Conservation (phyloP, 192 early-diverging fungal species). For the Phlyctochytrium planicorne region DNA sequence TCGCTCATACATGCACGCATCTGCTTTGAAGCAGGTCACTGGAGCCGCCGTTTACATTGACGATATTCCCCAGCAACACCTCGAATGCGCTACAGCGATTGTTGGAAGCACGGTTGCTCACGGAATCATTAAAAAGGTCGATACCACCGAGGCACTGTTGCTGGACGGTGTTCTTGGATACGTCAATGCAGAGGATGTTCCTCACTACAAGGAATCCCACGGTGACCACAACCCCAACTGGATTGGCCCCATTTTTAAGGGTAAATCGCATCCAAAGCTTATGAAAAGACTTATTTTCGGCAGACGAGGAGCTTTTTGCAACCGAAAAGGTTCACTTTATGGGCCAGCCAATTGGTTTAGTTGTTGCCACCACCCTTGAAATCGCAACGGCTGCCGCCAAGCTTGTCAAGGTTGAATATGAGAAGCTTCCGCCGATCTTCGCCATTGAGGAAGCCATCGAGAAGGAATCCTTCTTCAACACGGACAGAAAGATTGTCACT, state of each 20-base stretch:
- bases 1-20: conserved; percentile 66
- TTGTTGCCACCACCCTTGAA: conserved; percentile 68
- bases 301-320: conserved; percentile 84
- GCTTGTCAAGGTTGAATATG: conserved; percentile 71
- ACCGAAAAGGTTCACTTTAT: conserved; percentile 60
- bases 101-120: conserved; percentile 67
- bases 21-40: conserved; percentile 80
- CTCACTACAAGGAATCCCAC: conserved; percentile 51
- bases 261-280: conserved; percentile 10
- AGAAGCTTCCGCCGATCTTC: conserved; percentile 67
- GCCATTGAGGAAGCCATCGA: conserved; percentile 81
- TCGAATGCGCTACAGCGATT: conserved; percentile 69
- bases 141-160: conserved; percentile 58
- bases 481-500: conserved; percentile 50
- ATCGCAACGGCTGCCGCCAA: conserved; percentile 69
- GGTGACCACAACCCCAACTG: conserved; percentile 40
- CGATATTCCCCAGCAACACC: conserved; percentile 71
- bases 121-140: conserved; percentile 58
- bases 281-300: conserved; percentile 42
- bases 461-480: conserved; percentile 58
- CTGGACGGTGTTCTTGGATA: conserved; percentile 67
- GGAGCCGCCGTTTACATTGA: conserved; percentile 82
- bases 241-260: conserved; percentile 49
- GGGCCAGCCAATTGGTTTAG: conserved; percentile 77
- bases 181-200: conserved; percentile 68